Percentiles rank a stretch among this genome's conserved stretches.
These are phyloP conservation scores for Podospora comata DNA, from an alignment of 495 filamentous ascomycete genomes.

Conservation along the genomic window DNA sequence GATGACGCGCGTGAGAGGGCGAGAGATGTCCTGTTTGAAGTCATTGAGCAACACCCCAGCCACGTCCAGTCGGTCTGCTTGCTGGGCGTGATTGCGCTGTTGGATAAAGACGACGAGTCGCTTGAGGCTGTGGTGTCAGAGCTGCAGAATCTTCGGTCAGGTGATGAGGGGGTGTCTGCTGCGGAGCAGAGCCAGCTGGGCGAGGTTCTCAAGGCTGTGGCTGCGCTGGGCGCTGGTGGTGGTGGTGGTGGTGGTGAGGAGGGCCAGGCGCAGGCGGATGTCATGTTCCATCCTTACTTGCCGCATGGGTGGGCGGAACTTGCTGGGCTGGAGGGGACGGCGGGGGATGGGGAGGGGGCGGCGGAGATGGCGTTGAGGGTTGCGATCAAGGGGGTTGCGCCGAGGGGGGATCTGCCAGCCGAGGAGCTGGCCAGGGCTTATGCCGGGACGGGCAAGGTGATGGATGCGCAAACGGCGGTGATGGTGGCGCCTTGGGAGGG, in stretches of 20 bases:
- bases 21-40: conserved; percentile 72
- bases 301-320: conserved; percentile 76
- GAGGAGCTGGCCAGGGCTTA: conserved; percentile 71
- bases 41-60: conserved; percentile 65
- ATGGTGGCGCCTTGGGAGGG: conserved; percentile 77
- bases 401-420: conserved; percentile 62
- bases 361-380: conserved; percentile 78
- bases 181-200: conserved; percentile 46
- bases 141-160: conserved; percentile 65
- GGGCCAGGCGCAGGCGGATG: conserved; percentile 61
- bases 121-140: conserved; percentile 78
- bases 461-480: conserved; percentile 72
- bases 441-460: conserved; percentile 65
- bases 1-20: conserved; percentile 71
- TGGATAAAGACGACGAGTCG: conserved; percentile 74
- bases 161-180: conserved; percentile 45
- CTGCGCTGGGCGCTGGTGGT: conserved; percentile 34
- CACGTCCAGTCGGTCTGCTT: conserved; percentile 77
- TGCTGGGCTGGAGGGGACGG: conserved; percentile 53
- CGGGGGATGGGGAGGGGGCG: conserved; percentile 52
- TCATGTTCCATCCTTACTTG: conserved; percentile 73
- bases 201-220: conserved; percentile 46
- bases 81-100: conserved; percentile 73
- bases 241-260: conserved; percentile 32
- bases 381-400: conserved; percentile 68